These are phyloP conservation scores for Apiotrichum siamense DNA, from an alignment of 1,284 basidiomycete species.

Conservation along the genomic window DNA sequence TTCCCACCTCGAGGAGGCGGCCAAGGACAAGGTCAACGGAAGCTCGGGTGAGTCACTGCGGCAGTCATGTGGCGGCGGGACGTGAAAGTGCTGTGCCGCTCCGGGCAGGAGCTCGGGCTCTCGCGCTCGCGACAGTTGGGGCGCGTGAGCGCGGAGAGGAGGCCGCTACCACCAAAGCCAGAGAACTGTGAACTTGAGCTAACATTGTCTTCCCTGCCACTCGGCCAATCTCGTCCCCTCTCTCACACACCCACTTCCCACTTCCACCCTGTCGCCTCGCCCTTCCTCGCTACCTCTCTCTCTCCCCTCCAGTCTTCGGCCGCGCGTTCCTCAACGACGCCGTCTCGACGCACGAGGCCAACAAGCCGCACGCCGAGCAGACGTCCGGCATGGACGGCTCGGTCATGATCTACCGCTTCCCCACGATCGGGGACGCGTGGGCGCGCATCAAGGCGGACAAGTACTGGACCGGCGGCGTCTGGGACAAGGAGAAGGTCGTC, in stretches of 20 bases:
- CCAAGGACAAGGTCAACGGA: conserved; percentile 17
- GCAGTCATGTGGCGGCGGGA: neutral
- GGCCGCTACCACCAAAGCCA: no score
- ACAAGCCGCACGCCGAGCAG: conserved; percentile 13
- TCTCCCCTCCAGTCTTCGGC: conserved; percentile 18
- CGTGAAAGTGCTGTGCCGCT: neutral
- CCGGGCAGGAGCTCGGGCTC: no score
- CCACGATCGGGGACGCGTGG: conserved; percentile 34
- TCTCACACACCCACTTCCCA: neutral
- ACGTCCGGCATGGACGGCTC: conserved; percentile 34
- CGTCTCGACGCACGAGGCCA: conserved; percentile 7
- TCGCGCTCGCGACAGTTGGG: no score
- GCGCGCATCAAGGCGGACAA: conserved; percentile 37
- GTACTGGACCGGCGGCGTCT: conserved; percentile 44
- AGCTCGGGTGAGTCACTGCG: conserved; percentile 1
- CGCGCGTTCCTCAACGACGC: conserved; percentile 19
- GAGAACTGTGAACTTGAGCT: no score
- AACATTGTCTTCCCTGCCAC: no score
- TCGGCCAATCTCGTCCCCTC: no score
- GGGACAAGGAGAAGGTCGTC: conserved; percentile 36
- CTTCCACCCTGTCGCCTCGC: neutral
- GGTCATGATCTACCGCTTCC: conserved; percentile 37
- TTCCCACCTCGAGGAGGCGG: conserved; percentile 24
- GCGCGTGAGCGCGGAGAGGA: no score
- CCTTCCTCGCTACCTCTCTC: neutral